Evolutionary conservation across 169 alveolate species (phyloP), one percentile per base, ranked within the genome.

Genomic region (Plasmodium vivax): DNA sequence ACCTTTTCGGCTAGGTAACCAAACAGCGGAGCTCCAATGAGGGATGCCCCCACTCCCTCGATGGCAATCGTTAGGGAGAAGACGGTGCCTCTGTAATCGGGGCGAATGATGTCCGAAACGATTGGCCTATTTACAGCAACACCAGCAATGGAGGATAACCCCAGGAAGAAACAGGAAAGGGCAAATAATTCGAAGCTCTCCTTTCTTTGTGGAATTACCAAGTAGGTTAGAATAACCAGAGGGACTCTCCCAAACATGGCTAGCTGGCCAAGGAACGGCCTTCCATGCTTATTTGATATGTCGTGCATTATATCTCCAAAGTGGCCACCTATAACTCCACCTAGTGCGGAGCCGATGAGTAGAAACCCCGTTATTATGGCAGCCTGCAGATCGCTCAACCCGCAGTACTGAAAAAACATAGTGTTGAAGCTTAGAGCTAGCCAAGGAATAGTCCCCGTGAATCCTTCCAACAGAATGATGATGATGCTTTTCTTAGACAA

Each of bases 401-500:
- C 98, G 84, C 98, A 95, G 92, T 98, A 98, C 93, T 98, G 99
- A 77, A 98, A 93, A 95, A 95, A 97, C 98, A 98, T 96, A 12
- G 98, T 96, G 93, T 97, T 97, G 95, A 97, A 98, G 62, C 98
- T 95, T 79, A 98, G 95, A 36, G 99, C 98, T 74, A 97, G 83
- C 98, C 98, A 98, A 19, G 99, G 99, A 32, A 97, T 97, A 27
- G 98, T 97, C n/a, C 98, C 98, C 19, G 97, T 92, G 91, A 97
- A 87, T 6, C 98, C 98, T 96, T 97, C 97, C 58, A 95, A n/a
- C 80, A 93, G 68, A 14, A 87, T 93, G 32, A 85, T 85, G 8
- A 93, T 93, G 16, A 85, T 85, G 83, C 94, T 85, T 72, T 81
- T 85, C 74, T 93, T 93, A 5, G 94, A 83, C 30, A 93, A 93